These are phyloP conservation scores for Saussurea involucrata DNA, from an alignment of 129 eudicot genomes.

Conservation along the genomic window DNA sequence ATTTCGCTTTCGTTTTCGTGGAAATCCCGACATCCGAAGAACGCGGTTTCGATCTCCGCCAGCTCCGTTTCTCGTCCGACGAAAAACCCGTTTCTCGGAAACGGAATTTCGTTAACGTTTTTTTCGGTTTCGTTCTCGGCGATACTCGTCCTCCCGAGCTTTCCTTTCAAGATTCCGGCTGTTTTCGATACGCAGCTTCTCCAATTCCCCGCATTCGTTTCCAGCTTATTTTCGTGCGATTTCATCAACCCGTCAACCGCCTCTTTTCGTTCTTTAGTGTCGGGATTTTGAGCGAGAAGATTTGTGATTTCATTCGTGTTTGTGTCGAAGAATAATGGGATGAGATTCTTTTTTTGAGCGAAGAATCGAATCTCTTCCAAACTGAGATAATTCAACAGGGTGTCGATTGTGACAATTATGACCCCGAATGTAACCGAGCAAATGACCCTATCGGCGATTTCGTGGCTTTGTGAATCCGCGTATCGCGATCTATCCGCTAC, in stretches of 20 bases:
- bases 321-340: slow-evolving; percentile 74
- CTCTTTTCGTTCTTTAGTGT: slow-evolving; percentile 69
- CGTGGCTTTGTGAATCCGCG: slow-evolving; percentile 80
- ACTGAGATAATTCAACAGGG: slow-evolving; percentile 56
- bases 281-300: slow-evolving; percentile 35
- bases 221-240: slow-evolving; percentile 59
- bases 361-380: slow-evolving; percentile 84
- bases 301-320: slow-evolving; percentile 37
- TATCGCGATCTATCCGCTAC: slow-evolving; percentile 78
- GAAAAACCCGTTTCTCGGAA: slow-evolving; percentile 48
- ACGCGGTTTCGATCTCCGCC: slow-evolving; percentile 60
- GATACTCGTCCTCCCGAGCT: slow-evolving; percentile 84
- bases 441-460: slow-evolving; percentile 80
- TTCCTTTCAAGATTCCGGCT: slow-evolving; percentile 56
- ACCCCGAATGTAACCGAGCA: slow-evolving; percentile 79
- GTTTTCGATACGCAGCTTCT: slow-evolving; percentile 59
- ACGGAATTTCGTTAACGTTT: slow-evolving; percentile 51
- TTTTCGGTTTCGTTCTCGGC: slow-evolving; percentile 57
- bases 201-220: slow-evolving; percentile 75
- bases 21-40: slow-evolving; percentile 59
- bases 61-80: slow-evolving; percentile 85
- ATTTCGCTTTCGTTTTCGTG: slow-evolving; percentile 31
- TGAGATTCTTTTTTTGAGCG: slow-evolving; percentile 81
- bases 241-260: slow-evolving; percentile 63
- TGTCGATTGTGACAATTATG: slow-evolving; percentile 56